Evolutionary conservation across 2,329 filamentous ascomycete genomes (phyloP).

Genomic region (Fusarium goolgardi): DNA sequence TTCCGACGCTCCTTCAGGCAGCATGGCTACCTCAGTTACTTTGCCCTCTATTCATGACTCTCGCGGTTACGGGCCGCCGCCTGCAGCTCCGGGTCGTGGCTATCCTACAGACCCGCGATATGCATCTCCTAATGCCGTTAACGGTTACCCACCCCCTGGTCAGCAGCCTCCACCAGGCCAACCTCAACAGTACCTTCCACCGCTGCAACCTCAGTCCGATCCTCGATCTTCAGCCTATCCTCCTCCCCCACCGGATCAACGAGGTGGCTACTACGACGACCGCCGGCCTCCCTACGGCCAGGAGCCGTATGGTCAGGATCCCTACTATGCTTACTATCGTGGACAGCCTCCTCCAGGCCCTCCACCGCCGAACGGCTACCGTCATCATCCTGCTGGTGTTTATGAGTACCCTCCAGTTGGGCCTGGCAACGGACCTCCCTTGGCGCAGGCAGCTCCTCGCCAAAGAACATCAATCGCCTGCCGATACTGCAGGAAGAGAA

Average conservation of each 20-base stretch:
- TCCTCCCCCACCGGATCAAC: constrained; percentile 54
- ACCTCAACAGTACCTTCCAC: constrained; percentile 53
- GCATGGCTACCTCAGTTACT: constrained; percentile 60
- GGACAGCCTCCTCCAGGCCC: constrained; percentile 45
- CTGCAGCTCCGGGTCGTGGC: constrained; percentile 49
- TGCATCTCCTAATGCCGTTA: constrained; percentile 58
- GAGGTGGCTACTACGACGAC: constrained; percentile 54
- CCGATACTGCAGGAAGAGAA: constrained; percentile 70
- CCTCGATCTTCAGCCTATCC: constrained; percentile 53
- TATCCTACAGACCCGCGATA: constrained; percentile 54
- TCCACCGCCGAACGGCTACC: constrained; percentile 50
- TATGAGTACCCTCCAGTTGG: constrained; percentile 53
- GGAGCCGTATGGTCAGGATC: constrained; percentile 51
- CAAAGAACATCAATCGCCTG: constrained; percentile 71
- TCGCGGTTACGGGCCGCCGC: constrained; percentile 52
- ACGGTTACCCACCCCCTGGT: constrained; percentile 59
- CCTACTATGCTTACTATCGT: constrained; percentile 51
- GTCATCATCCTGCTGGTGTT: constrained; percentile 46
- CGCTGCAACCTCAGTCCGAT: constrained; percentile 54
- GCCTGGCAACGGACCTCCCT: constrained; percentile 51
- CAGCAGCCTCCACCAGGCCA: constrained; percentile 44
- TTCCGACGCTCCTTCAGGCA: constrained; percentile 46
- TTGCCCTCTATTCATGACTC: constrained; percentile 64
- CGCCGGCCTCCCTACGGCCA: constrained; percentile 52
- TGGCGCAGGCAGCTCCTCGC: constrained; percentile 65